These are phyloP conservation scores for Mariannaea elegans DNA, from an alignment of 2,329 filamentous ascomycete genomes.

Conservation along the genomic window DNA sequence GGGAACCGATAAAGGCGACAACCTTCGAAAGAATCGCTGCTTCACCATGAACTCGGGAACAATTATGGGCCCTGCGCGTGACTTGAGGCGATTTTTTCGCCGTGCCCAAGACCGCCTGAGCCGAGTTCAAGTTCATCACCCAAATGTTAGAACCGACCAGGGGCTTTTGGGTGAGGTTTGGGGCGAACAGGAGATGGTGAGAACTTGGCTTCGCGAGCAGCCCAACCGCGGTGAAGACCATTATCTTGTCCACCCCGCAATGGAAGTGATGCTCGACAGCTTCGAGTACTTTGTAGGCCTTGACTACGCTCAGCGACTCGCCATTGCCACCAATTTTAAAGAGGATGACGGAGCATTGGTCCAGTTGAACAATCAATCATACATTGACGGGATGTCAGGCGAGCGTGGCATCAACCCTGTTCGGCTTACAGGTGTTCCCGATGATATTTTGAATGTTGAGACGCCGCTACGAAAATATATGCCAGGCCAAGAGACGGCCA, in stretches of 20 bases:
- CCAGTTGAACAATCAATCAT: conserved; percentile 14
- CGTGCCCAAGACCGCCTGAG: conserved; percentile 32
- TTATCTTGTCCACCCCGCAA: background rate
- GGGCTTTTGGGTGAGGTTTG: conserved; percentile 40
- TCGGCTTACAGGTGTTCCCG: conserved; percentile 11
- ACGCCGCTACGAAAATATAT: conserved; percentile 7
- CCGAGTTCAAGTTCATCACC: background rate
- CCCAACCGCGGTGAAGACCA: background rate
- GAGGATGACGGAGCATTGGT: conserved; percentile 28
- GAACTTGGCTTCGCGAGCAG: background rate
- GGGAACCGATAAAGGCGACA: conserved; percentile 20
- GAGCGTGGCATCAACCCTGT: background rate
- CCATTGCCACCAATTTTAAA: conserved; percentile 28
- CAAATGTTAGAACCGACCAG: conserved; percentile 38
- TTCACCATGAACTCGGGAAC: conserved; percentile 41
- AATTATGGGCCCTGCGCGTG: conserved; percentile 36
- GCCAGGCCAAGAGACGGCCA: background rate
- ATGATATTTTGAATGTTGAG: conserved; percentile 7
- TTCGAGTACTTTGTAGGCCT: conserved; percentile 32
- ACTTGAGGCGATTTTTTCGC: conserved; percentile 34
- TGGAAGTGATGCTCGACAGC: conserved; percentile 1
- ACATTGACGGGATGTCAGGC: conserved; percentile 12
- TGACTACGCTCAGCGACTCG: conserved; percentile 29
- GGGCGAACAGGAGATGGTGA: conserved; percentile 35
- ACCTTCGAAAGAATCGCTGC: conserved; percentile 13